phyloP scores from a whole-genome alignment of 2,329 filamentous ascomycete species.

The Septoria linicola region DNA sequence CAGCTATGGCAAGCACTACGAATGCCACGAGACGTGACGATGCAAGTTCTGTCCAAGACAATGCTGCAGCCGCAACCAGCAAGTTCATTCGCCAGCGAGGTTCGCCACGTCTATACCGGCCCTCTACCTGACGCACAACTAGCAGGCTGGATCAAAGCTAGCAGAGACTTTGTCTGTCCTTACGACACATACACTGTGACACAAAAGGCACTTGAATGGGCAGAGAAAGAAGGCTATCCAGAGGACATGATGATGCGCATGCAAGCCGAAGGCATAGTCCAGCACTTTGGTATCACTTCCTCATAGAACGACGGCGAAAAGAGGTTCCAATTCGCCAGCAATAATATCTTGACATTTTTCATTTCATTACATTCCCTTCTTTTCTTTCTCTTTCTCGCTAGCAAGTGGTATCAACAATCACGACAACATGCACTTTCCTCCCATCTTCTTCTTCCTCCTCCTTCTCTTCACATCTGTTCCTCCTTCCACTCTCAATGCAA shows the following conservation, averaged over 20 bases:
- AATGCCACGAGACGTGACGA: slow-evolving; percentile 13
- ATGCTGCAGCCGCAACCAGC: slow-evolving; percentile 12
- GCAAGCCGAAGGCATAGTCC: slow-evolving; percentile 9
- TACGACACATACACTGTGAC: slow-evolving; percentile 14
- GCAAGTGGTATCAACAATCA: slow-evolving; percentile 4
- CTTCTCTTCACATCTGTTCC: background rate
- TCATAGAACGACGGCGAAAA: background rate
- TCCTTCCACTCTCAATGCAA: background rate
- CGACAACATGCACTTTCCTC: background rate
- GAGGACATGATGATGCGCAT: slow-evolving; percentile 9
- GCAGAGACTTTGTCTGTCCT: slow-evolving; percentile 10
- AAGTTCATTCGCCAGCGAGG: slow-evolving; percentile 6
- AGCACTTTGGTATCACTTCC: slow-evolving; percentile 7
- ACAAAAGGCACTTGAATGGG: slow-evolving; percentile 12
- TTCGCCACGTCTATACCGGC: slow-evolving; percentile 9
- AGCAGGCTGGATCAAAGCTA: slow-evolving; percentile 6
- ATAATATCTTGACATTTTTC: no score
- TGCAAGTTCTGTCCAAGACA: slow-evolving; percentile 10
- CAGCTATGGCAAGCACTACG: slow-evolving; percentile 14
- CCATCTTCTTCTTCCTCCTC: background rate
- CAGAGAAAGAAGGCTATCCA: slow-evolving; percentile 9
- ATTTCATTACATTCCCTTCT: background rate
- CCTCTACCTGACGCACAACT: slow-evolving; percentile 3
- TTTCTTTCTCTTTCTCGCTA: background rate
- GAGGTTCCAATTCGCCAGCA: no score